Base-by-base conservation (phyloP, 345 rosid species). In the Turnera subulata region DNA sequence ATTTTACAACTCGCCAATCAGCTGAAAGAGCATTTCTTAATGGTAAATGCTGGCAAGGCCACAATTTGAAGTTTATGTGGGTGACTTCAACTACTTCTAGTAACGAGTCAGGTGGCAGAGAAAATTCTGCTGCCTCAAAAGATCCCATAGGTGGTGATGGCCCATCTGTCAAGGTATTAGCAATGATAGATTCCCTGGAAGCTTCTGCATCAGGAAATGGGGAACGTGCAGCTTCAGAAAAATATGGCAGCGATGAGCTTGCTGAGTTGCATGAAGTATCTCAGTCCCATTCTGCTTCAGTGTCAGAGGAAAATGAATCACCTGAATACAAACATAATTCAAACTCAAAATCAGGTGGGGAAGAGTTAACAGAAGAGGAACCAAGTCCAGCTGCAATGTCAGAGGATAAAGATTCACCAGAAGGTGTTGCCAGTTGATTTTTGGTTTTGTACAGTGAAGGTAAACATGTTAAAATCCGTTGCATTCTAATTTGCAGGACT, bases 11-110 rank as follows among this genome's bases (percentile, higher is more conserved):
- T 35, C 96, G 88, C 5, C 72, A 45, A 15, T 69, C 94, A 38
- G 97, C 97, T 9, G 97, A 93, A 76, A 83, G 64, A 68, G 99
- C 99, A 51, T 86, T 86, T 68, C 55, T 63, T 14, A 82, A 83
- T 69, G 93, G 80, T 67, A 93, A 87, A 73, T 72, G 74, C 63
- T 93, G 97, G 97, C 73, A 80, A 76, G 92, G 86, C 61, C 80
- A 84, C 56, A 68, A 52, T 61, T 73, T 93, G 81, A 83, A 77
- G 78, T 78, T 89, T 46, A 53, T 25, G 40, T 93, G 99, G 99
- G 58, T 73, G 72, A 71, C 70, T 53, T 73, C 79, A 37, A 73
- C 65, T 52, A 57, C 71, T 57, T 64, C 79, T 50, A 42, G 61
- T 65, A 73, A 66, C 56, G 72, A 61, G 52, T 26, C 24, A 18